Conservation (phyloP, 1,284 basidiomycete species). For the Apiotrichum gamsii region DNA sequence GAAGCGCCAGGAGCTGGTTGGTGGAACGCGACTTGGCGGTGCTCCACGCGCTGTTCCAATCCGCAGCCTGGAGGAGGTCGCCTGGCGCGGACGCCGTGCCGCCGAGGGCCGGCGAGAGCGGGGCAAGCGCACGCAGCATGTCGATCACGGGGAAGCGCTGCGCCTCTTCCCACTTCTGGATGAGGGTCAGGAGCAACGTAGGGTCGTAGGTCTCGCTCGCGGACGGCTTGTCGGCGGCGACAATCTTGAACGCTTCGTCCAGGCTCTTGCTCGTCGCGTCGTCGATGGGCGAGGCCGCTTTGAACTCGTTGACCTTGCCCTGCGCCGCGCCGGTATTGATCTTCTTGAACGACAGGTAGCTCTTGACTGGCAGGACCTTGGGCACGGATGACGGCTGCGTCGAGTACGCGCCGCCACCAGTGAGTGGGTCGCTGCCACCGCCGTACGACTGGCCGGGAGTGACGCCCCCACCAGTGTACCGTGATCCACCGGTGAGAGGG, state of each 20-base stretch:
- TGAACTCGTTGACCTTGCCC: constrained; percentile 72
- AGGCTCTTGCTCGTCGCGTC: constrained; percentile 48
- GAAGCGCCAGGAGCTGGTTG: constrained; percentile 75
- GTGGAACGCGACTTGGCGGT: constrained; percentile 67
- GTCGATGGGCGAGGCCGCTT: constrained; percentile 55
- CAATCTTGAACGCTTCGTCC: constrained; percentile 10
- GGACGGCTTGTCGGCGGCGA: constrained; percentile 6
- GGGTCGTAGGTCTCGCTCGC: constrained; percentile 52
- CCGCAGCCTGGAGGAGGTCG: constrained; percentile 61
- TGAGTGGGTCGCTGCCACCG: constrained; percentile 9
- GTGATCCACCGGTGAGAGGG: constrained; percentile 13
- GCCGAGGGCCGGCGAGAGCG: constrained; percentile 54
- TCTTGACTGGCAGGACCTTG: constrained; percentile 49
- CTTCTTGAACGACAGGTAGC: constrained; percentile 70
- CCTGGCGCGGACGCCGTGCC: constrained; percentile 52
- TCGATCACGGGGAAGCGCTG: constrained; percentile 89
- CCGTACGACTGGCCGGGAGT: not conserved
- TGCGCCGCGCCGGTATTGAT: constrained; percentile 83
- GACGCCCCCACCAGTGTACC: constrained; percentile 19
- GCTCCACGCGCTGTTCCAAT: constrained; percentile 58
- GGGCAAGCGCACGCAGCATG: constrained; percentile 69
- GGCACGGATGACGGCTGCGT: constrained; percentile 28
- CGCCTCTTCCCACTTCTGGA: constrained; percentile 71
- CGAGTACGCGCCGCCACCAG: constrained; percentile 31
- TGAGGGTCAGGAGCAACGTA: constrained; percentile 58